phyloP scores from a whole-genome alignment of 192 early-diverging fungal species.

The Coemansia javaensis region DNA sequence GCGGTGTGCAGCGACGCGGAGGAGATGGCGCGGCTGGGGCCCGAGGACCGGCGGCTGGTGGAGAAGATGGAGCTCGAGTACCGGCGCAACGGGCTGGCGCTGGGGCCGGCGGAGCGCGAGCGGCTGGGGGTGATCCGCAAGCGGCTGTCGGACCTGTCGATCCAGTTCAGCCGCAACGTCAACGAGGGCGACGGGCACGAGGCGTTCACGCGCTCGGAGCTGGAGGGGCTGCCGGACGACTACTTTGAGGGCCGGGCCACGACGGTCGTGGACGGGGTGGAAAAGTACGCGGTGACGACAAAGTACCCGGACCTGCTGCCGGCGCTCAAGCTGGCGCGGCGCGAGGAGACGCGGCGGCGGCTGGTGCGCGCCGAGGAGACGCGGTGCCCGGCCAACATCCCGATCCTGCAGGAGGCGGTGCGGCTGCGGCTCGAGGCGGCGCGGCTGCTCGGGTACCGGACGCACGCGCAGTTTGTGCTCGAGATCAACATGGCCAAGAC shows the following conservation, averaged over 20 bases:
- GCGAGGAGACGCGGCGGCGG: slow-evolving; percentile 53
- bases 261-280: slow-evolving; percentile 56
- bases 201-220: slow-evolving; percentile 53
- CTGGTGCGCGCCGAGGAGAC: slow-evolving; percentile 53
- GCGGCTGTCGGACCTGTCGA: slow-evolving; percentile 61
- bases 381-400: slow-evolving; percentile 59
- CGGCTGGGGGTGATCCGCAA: slow-evolving; percentile 61
- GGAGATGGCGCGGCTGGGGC: slow-evolving; percentile 46
- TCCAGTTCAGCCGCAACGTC: slow-evolving; percentile 68
- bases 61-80: slow-evolving; percentile 63
- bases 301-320: slow-evolving; percentile 61
- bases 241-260: slow-evolving; percentile 62
- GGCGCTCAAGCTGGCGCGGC: slow-evolving; percentile 50
- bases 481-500: slow-evolving; percentile 81
- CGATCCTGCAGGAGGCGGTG: slow-evolving; percentile 56
- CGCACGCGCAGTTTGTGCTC: slow-evolving; percentile 67
- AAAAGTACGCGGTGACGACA: slow-evolving; percentile 64
- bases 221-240: slow-evolving; percentile 68
- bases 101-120: slow-evolving; percentile 57
- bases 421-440: slow-evolving; percentile 53
- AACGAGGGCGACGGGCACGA: slow-evolving; percentile 61
- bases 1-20: slow-evolving; percentile 50
- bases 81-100: slow-evolving; percentile 66
- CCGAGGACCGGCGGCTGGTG: slow-evolving; percentile 67
- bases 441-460: slow-evolving; percentile 63